Percentiles rank a stretch among this genome's conserved stretches.
Evolutionary conservation across 768 basidiomycete species (phyloP).

Genomic region (Kwoniella shandongensis): DNA sequence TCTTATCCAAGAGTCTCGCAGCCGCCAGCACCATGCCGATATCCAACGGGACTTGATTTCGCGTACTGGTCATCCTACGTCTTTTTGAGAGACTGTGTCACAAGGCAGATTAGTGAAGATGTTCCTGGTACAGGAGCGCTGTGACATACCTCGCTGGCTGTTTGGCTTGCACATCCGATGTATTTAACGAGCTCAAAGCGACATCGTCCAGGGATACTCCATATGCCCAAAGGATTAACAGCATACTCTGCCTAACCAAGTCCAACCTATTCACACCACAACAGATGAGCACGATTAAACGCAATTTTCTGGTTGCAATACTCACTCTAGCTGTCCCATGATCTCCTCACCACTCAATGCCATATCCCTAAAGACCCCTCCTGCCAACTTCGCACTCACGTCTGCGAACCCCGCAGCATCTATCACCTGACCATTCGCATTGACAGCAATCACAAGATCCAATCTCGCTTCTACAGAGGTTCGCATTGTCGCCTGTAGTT

Average conservation of each 20-base stretch:
- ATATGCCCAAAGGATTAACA: conserved; percentile 26
- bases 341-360: neutral
- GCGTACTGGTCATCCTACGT: conserved; percentile 6
- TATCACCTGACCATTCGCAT: conserved; percentile 23
- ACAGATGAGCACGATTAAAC: neutral
- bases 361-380: conserved; percentile 11
- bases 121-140: no score
- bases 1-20: conserved; percentile 8
- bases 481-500: conserved; percentile 11
- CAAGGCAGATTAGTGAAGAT: neutral
- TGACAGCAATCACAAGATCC: conserved; percentile 37
- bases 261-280: conserved; percentile 3
- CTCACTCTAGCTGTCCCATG: conserved; percentile 8
- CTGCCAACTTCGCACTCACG: conserved; percentile 20
- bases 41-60: conserved; percentile 10
- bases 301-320: neutral
- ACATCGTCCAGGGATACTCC: conserved; percentile 28
- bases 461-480: conserved; percentile 16
- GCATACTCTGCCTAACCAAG: conserved; percentile 17
- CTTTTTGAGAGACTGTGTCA: conserved; percentile 19
- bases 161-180: conserved; percentile 8
- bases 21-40: conserved; percentile 21
- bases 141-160: conserved; percentile 30
- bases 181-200: conserved; percentile 6
- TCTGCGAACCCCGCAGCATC: conserved; percentile 22